Evolutionary conservation across 208 protist species (phyloP).

Genomic region (Leishmania tarentolae): DNA sequence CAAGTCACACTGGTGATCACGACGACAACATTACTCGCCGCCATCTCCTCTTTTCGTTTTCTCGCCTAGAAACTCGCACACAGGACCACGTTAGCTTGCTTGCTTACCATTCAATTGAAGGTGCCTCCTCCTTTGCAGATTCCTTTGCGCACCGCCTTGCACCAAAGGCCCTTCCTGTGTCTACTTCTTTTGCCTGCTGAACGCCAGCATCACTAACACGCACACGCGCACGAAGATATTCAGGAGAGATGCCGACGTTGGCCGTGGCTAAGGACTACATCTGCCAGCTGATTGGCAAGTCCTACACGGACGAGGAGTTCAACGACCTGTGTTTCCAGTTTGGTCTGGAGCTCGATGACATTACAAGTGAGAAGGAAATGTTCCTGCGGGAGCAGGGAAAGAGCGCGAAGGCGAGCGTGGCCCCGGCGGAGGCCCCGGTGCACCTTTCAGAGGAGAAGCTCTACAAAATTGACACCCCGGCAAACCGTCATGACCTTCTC

Average conservation of each 20-base stretch:
- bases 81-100: not conserved
- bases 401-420: slow-evolving; percentile 19
- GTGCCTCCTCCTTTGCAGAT: no score
- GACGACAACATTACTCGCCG: not conserved
- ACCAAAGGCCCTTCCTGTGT: not conserved
- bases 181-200: not conserved
- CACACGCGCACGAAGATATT: slow-evolving; percentile 22
- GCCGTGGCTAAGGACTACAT: slow-evolving; percentile 78
- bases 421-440: slow-evolving; percentile 26
- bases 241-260: slow-evolving; percentile 84
- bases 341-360: slow-evolving; percentile 98
- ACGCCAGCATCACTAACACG: not conserved
- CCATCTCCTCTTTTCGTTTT: not conserved
- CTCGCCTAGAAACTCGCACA: not conserved
- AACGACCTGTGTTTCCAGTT: slow-evolving; percentile 98
- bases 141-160: not conserved
- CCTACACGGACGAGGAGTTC: slow-evolving; percentile 94
- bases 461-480: slow-evolving; percentile 98
- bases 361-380: slow-evolving; percentile 96
- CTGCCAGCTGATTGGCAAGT: slow-evolving; percentile 72
- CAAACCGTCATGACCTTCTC: slow-evolving; percentile 99
- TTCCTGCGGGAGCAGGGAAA: slow-evolving; percentile 86
- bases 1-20: not conserved
- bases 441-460: slow-evolving; percentile 90
- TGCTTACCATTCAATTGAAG: not conserved